Conservation (phyloP, 257 asterid species). For the Haberlea rhodopensis region DNA sequence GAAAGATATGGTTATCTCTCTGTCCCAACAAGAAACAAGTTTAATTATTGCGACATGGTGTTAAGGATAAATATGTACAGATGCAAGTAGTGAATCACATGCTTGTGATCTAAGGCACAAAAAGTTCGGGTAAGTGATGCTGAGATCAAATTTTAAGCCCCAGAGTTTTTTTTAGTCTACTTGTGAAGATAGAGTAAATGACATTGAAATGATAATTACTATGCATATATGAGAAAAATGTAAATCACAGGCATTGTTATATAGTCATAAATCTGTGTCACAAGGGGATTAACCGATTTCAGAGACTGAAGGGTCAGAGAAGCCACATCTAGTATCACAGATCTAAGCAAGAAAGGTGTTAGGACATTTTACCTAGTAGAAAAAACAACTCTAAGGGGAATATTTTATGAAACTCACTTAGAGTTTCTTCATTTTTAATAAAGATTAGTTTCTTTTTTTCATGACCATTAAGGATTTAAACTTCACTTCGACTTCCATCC, state of each 20-base stretch:
- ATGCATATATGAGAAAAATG: slow-evolving; percentile 11
- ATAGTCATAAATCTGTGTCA: not conserved
- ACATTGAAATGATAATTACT: not conserved
- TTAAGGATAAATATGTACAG: slow-evolving; percentile 12
- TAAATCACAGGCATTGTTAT: not conserved
- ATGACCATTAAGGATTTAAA: not conserved
- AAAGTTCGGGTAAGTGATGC: not conserved
- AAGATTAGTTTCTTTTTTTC: not conserved
- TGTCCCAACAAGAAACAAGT: slow-evolving; percentile 44
- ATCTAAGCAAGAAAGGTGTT: not conserved
- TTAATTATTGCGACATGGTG: slow-evolving; percentile 11
- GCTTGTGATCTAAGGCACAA: not conserved
- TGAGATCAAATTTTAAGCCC: not conserved
- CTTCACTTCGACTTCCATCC: not conserved
- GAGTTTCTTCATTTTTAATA: not conserved
- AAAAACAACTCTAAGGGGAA: not conserved
- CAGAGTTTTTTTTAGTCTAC: not conserved
- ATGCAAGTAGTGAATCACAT: not conserved
- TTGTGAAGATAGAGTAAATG: not conserved
- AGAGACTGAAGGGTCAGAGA: not conserved
- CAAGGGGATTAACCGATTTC: not conserved
- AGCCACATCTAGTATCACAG: not conserved
- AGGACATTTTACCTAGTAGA: too few relatives aligned
- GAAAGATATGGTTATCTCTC: slow-evolving; percentile 35
- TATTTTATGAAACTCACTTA: not conserved